Evolutionary conservation across 2,329 filamentous ascomycete genomes (phyloP), one percentile per base, ranked within the genome.

Genomic region (Pseudogymnoascus sp.): DNA sequence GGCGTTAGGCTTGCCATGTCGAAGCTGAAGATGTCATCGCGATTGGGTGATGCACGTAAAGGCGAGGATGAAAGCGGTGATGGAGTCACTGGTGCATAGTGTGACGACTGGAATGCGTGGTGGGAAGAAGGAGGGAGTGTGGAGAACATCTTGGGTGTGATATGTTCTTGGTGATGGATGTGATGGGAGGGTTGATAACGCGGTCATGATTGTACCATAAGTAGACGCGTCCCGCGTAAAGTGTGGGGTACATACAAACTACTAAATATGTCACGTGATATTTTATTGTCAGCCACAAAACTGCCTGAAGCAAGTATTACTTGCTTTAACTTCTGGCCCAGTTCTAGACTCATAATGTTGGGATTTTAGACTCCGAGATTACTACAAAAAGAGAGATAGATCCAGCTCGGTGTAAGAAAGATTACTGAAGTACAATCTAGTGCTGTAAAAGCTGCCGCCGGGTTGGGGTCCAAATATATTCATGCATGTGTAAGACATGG

Each of bases 41-140:
- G 38, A 56, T 76, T 75, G 10, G 81, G 79, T 4, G 79, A 77
- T n/a, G 79, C 77, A 67, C 82, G 81, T 61, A 84, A 73, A 11
- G 83, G 83, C 2, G 83, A 84, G 2, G 83, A 86, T 2, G 84
- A 84, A 3, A 85, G 80, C 5, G 82, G 83, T 59, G 84, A 86
- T 1, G 84, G 74, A 31, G 79, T 74, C 37, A 73, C 65, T 1
- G 83, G 83, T n/a, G 66, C 65, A 61, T 69, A 68, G 53, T 67
- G 50, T 38, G 63, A 65, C 1, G 62, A 62, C 28, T 66, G 65
- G 59, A 59, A 60, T 50, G 63, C 50, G 63, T 42, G 63, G 21
- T 65, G 63, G 25, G 53, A 56, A n/a, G 63, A 63, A 5, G 64
- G 62, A 18, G 70, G 67, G 8, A 71, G 65, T 61, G 66, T 70